Evolutionary conservation across 257 asterid genomes (phyloP).

Genomic region (Jacaranda mimosifolia): DNA sequence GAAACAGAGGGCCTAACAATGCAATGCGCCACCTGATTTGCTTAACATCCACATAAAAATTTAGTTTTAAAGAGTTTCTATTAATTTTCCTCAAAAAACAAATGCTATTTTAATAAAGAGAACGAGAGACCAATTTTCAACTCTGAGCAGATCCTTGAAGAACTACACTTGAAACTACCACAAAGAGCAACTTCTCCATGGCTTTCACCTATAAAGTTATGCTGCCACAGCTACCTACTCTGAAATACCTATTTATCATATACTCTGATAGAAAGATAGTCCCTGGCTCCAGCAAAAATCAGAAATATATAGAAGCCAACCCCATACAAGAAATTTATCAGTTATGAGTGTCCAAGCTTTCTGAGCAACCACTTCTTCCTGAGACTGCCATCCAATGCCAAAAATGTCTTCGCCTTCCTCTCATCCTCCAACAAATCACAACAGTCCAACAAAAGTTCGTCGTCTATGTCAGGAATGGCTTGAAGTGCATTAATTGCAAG

Average conservation of each 20-base stretch:
- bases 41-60: no score
- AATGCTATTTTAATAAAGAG: no score
- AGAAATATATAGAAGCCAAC: background rate
- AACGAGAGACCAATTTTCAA: no score
- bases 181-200: background rate
- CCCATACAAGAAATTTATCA: background rate
- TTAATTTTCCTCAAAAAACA: background rate
- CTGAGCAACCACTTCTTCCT: conserved; percentile 57
- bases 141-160: background rate
- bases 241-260: background rate
- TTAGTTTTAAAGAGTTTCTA: no score
- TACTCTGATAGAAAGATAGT: background rate
- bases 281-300: background rate
- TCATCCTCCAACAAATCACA: conserved; percentile 60
- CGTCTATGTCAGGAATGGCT: conserved; percentile 50
- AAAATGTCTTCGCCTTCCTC: conserved; percentile 54
- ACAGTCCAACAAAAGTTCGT: conserved; percentile 50
- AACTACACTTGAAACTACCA: background rate
- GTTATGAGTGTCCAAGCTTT: conserved; percentile 45
- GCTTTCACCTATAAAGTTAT: no score
- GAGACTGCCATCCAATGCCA: conserved; percentile 51
- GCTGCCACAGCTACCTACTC: no score
- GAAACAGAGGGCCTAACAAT: no score
- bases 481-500: conserved; percentile 50
- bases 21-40: no score